phyloP scores from a whole-genome alignment of 345 rosid species.

The Adansonia digitata region DNA sequence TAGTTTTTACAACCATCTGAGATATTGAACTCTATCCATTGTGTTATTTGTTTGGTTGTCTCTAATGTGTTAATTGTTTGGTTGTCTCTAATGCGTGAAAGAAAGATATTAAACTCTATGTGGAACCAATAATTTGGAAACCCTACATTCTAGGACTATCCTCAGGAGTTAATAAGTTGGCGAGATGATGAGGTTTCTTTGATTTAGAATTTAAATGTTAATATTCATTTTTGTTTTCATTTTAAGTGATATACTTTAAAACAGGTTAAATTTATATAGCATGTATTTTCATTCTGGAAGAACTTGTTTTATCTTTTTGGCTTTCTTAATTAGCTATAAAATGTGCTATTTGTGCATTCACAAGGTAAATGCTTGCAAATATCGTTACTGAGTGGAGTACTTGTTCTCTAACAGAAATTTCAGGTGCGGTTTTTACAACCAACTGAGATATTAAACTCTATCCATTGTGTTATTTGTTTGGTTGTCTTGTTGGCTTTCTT shows the following conservation, averaged over 20 bases:
- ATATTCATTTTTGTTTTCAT: neutral
- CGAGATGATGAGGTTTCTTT: neutral
- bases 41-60: neutral
- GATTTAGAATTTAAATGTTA: neutral
- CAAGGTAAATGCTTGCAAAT: too few relatives aligned
- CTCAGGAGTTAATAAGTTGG: too few relatives aligned
- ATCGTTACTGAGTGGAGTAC: too few relatives aligned
- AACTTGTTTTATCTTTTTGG: neutral
- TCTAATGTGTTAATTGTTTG: neutral
- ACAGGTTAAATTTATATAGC: neutral
- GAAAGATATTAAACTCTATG: neutral
- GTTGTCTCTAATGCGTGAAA: too few relatives aligned
- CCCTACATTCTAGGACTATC: too few relatives aligned
- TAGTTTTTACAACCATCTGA: neutral
- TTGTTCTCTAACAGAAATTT: too few relatives aligned
- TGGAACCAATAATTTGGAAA: too few relatives aligned
- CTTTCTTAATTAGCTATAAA: neutral
- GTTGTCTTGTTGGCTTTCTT: too few relatives aligned
- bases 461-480: too few relatives aligned
- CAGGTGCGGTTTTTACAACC: too few relatives aligned
- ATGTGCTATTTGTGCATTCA: neutral
- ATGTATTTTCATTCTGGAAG: neutral
- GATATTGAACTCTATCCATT: neutral
- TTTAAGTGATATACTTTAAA: neutral
- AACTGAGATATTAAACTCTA: too few relatives aligned